These are phyloP conservation scores for Saussurea involucrata DNA, from an alignment of 129 eudicot genomes.

Conservation along the genomic window DNA sequence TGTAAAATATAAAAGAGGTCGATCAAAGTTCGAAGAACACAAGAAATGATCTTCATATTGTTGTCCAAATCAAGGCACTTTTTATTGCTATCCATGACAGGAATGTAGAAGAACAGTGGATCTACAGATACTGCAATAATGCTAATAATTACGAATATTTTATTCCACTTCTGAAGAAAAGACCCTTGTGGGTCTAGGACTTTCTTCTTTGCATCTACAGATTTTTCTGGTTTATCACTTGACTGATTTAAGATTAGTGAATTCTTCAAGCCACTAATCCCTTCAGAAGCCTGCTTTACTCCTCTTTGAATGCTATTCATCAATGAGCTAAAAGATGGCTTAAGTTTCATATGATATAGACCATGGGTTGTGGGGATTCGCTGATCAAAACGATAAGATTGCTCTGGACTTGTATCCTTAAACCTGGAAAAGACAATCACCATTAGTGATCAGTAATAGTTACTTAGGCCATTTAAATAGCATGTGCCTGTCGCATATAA, in stretches of 20 bases:
- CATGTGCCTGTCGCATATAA: neutral
- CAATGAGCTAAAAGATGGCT: conserved; percentile 24
- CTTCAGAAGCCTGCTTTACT: conserved; percentile 26
- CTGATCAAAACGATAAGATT: conserved; percentile 27
- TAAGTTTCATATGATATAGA: conserved; percentile 7
- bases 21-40: conserved; percentile 59
- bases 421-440: conserved; percentile 35
- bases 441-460: neutral
- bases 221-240: conserved; percentile 27
- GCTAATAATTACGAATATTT: conserved; percentile 57
- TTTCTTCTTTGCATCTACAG: conserved; percentile 9
- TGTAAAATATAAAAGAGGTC: conserved; percentile 71
- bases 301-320: conserved; percentile 29
- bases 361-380: conserved; percentile 10
- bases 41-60: conserved; percentile 51
- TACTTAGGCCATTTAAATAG: neutral
- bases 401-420: conserved; percentile 40
- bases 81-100: conserved; percentile 41
- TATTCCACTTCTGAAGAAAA: conserved; percentile 76
- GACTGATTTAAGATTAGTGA: conserved; percentile 7
- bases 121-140: conserved; percentile 66
- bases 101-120: conserved; percentile 82
- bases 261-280: conserved; percentile 26
- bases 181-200: conserved; percentile 69
- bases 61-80: conserved; percentile 54